Evolutionary conservation across 2,329 filamentous ascomycete species (phyloP).

Genomic region (Monosporascus sp.): DNA sequence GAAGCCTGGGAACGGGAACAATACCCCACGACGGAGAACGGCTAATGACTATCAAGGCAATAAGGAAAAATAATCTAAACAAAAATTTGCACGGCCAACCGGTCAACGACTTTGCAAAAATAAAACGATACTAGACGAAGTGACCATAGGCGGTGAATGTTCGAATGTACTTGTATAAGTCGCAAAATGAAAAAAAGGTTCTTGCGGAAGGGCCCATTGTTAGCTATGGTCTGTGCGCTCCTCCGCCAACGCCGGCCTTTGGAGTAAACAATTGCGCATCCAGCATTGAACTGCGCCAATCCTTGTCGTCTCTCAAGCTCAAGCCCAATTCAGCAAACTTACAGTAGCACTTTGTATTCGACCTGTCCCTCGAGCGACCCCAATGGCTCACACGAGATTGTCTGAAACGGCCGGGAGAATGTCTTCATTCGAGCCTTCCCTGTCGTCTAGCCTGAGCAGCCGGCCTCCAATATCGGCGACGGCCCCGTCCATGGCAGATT

Average conservation of each 20-base stretch:
- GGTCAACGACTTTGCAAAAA: no score
- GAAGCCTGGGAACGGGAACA: constrained; percentile 1
- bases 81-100: no score
- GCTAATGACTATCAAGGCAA: no score
- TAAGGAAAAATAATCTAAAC: no score
- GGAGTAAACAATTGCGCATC: not conserved
- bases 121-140: no score
- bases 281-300: not conserved
- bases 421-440: constrained; percentile 63
- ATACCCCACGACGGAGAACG: no score
- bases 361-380: not conserved
- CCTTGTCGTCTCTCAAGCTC: no score
- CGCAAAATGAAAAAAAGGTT: not conserved
- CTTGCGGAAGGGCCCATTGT: not conserved
- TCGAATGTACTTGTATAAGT: no score
- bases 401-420: constrained; percentile 29
- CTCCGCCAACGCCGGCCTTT: not conserved
- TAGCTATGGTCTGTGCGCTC: not conserved
- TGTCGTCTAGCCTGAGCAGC: constrained; percentile 57
- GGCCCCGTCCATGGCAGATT: constrained; percentile 65
- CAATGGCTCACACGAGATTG: not conserved
- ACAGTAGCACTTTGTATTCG: not conserved
- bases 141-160: no score
- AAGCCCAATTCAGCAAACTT: not conserved
- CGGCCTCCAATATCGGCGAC: constrained; percentile 51